phyloP scores from a whole-genome alignment of 2,329 filamentous ascomycete genomes.

The Aspergillus phoenicis region DNA sequence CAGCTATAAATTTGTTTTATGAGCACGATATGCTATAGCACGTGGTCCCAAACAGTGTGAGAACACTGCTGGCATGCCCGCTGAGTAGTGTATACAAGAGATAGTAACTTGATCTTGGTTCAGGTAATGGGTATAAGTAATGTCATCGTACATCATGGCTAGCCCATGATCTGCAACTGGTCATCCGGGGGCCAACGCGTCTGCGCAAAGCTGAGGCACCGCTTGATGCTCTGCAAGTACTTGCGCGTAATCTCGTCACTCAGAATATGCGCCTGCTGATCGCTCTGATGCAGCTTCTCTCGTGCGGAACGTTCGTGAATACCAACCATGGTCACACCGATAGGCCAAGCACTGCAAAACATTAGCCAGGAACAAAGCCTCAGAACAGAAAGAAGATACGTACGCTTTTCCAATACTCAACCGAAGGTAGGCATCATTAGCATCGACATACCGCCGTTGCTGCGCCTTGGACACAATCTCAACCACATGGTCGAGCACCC shows the following conservation, averaged over 20 bases:
- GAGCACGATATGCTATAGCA: too few species aligned
- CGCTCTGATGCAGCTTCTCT: conserved; percentile 85
- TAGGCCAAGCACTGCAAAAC: conserved; percentile 77
- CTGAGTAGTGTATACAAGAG: too few species aligned
- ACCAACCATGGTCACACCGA: conserved; percentile 99
- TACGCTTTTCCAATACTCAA: conserved; percentile 89
- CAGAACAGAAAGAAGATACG: conserved; percentile 26
- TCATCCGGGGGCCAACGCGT: conserved; percentile 95
- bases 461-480: conserved; percentile 93
- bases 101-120: too few species aligned
- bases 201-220: conserved; percentile 94
- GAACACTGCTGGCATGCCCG: too few species aligned
- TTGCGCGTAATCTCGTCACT: conserved; percentile 95
- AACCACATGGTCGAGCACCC: conserved; percentile 77
- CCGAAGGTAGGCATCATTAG: conserved; percentile 90
- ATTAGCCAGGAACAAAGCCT: conserved; percentile 15
- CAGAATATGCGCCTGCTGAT: conserved; percentile 88
- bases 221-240: conserved; percentile 96
- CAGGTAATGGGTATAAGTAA: neutral
- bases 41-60: too few species aligned
- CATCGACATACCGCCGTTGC: conserved; percentile 88
- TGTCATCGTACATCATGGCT: conserved; percentile 18
- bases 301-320: conserved; percentile 96
- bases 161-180: conserved; percentile 92
- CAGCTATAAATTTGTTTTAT: too few species aligned